Conservation (phyloP, 1,284 basidiomycete species). For the Pseudozyma hubeiensis region DNA sequence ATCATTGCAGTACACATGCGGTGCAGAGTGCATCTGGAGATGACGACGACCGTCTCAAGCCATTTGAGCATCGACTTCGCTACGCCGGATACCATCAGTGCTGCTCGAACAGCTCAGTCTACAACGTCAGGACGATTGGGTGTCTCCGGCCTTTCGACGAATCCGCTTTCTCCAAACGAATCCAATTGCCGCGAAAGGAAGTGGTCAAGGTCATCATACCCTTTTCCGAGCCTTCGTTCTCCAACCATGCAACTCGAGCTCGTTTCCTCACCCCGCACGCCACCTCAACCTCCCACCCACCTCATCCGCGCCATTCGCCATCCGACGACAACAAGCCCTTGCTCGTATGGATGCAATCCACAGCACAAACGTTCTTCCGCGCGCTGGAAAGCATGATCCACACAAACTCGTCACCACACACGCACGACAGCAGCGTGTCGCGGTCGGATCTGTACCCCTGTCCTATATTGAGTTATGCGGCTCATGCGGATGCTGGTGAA, state of each 20-base stretch:
- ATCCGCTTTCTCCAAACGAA: conserved; percentile 3
- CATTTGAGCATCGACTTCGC: conserved; percentile 19
- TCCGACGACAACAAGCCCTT: neutral
- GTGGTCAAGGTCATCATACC: conserved; percentile 47
- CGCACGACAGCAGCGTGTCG: neutral
- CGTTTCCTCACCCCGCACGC: conserved; percentile 17
- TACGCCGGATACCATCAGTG: conserved; percentile 20
- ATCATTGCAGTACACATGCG: neutral
- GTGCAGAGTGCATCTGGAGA: neutral
- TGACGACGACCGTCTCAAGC: neutral
- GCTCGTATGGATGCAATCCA: conserved; percentile 36
- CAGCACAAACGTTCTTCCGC: conserved; percentile 21
- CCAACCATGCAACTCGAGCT: conserved; percentile 13
- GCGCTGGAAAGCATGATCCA: conserved; percentile 24
- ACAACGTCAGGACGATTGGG: no score
- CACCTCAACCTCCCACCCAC: neutral
- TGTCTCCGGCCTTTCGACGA: no score
- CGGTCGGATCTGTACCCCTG: conserved; percentile 12
- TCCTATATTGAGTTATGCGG: conserved; percentile 33
- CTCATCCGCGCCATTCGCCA: neutral
- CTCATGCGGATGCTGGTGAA: conserved; percentile 1
- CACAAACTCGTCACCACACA: conserved; percentile 1
- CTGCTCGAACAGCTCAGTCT: no score
- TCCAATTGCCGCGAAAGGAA: conserved; percentile 20
- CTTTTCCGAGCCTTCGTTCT: conserved; percentile 26